Conservation (phyloP, 768 basidiomycete genomes). For the Tricholoma matsutake region DNA sequence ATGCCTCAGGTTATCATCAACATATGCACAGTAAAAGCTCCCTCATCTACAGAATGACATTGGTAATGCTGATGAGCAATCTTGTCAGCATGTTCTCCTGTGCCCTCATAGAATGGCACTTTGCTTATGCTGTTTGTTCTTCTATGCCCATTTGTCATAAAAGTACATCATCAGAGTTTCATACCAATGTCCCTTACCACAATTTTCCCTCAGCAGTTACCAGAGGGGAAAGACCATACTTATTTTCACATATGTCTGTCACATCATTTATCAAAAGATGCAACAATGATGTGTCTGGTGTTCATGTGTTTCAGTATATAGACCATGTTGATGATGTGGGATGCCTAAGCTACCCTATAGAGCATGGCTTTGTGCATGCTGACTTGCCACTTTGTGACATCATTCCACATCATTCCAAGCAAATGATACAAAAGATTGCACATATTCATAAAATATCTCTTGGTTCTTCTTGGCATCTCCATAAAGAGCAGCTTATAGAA, state of each 20-base stretch:
- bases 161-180: background rate
- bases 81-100: background rate
- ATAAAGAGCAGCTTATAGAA: too few species aligned
- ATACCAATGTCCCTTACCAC: background rate
- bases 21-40: background rate
- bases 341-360: background rate
- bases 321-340: constrained; percentile 1
- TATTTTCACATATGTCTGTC: background rate
- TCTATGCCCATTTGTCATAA: background rate
- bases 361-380: background rate
- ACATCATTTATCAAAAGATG: background rate
- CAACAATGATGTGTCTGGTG: background rate
- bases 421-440: background rate
- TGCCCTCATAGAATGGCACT: background rate
- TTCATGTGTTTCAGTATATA: background rate
- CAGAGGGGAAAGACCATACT: background rate
- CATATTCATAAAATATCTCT: too few species aligned
- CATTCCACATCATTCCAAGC: background rate
- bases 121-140: background rate
- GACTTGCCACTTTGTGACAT: background rate
- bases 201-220: background rate
- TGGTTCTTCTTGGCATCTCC: too few species aligned
- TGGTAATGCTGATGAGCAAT: background rate
- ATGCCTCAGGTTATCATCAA: background rate
- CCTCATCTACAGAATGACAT: background rate